Evolutionary conservation across 129 eudicot genomes (phyloP), one percentile per base, ranked within the genome.

Genomic region (Kitagawia praeruptora): DNA sequence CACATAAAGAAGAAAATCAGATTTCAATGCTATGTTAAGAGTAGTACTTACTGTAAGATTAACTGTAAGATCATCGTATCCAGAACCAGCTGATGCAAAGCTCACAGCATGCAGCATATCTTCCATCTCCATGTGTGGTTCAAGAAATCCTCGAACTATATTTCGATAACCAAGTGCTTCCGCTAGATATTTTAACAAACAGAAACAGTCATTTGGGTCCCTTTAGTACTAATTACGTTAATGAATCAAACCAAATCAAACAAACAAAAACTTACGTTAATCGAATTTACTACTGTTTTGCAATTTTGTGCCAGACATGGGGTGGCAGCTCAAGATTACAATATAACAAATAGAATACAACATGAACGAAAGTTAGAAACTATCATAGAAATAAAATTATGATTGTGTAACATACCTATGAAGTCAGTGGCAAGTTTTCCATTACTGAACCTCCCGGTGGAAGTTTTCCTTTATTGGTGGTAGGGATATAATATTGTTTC

Each of bases 371-470:
- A 19, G 8, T 16, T 53, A 16, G 25, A 53, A 5, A 42, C 46
- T 42, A 42, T 42, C 1, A 10, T 47, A 47, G 53, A 14, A 13
- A 47, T 14, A 47, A 13, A 46, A 49, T 15, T 16, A 49, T 49
- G 21, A 49, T 49, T 15, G 16, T n/a, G 31, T 2, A 70, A 82
- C 11, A 23, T 58, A 89, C 97, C 97, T 27, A 89, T 89, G 84
- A 88, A 88, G 79, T 89, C 98, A 4, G 96, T 89, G 74, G 84
- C 78, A 28, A 93, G 92, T 42, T 80, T 89, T 76, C 98, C 98
- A 73, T 93, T 89, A n/a, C 78, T 79, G 85, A 93, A 91, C 88
- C 98, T 87, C 44, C 98, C 96, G 0, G 93, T 82, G 3, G 94
- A 90, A 54, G 40, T 53, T 93, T 89, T 42, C 93, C 83, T 80